A percentile compares a stretch with the other conserved stretches of the same genome.
Conservation (phyloP, 2,329 filamentous ascomycete species). For the Penicillium janthinellum region DNA sequence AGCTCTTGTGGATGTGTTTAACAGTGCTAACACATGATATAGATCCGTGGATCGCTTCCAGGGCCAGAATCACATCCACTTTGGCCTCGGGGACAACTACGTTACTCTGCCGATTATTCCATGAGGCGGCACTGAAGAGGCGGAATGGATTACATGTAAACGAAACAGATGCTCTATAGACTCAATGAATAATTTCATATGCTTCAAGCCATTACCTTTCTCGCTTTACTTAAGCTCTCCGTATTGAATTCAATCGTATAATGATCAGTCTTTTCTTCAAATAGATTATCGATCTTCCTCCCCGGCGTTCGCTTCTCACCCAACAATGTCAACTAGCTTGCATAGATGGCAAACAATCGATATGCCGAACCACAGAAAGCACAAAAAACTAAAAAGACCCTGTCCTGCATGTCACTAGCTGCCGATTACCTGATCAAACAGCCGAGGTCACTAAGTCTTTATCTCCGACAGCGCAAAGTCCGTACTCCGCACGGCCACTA, state of each 20-base stretch:
- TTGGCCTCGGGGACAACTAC: conserved; percentile 51
- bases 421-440: not conserved
- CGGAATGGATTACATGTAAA: not conserved
- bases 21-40: conserved; percentile 4
- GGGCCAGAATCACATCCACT: conserved; percentile 54
- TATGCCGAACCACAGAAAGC: not conserved
- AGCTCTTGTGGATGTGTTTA: too few species aligned
- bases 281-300: too few species aligned
- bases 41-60: conserved; percentile 49
- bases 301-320: not conserved
- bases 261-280: not conserved
- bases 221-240: not conserved
- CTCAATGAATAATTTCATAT: not conserved
- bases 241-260: not conserved
- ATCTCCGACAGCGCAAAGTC: not conserved
- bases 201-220: not conserved
- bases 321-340: not conserved
- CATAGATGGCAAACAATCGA: not conserved
- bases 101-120: conserved; percentile 54
- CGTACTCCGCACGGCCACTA: not conserved
- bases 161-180: not conserved
- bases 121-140: not conserved
- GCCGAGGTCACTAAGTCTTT: not conserved
- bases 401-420: not conserved
- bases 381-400: too few species aligned